These are phyloP conservation scores for Penicillium fimorum DNA, from an alignment of 495 filamentous ascomycete genomes.

Conservation along the genomic window DNA sequence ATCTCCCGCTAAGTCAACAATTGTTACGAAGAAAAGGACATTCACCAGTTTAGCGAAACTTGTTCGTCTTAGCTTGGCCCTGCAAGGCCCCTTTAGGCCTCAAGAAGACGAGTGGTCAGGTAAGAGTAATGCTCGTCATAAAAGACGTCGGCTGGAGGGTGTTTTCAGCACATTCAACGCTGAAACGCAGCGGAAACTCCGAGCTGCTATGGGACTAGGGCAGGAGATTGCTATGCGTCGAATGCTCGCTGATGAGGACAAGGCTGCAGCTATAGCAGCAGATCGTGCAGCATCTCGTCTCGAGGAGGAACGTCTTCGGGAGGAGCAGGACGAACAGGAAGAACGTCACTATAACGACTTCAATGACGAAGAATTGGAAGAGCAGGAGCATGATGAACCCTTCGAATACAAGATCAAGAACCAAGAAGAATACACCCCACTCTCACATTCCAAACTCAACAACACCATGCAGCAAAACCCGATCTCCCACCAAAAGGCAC, in stretches of 20 bases:
- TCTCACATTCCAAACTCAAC: background rate
- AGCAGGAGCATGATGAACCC: background rate
- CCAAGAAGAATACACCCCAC: conserved; percentile 3
- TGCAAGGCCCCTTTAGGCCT: conserved; percentile 45
- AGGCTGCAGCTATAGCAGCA: conserved; percentile 9
- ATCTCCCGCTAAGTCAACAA: conserved; percentile 7
- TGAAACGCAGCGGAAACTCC: conserved; percentile 43
- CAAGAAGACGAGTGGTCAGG: conserved; percentile 16
- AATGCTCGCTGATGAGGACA: conserved; percentile 19
- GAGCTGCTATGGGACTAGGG: conserved; percentile 47
- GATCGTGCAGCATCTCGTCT: conserved; percentile 6
- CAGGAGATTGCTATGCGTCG: conserved; percentile 46
- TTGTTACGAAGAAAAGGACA: conserved; percentile 11
- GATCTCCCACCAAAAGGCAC: conserved; percentile 1
- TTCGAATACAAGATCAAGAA: background rate
- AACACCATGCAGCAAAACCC: background rate
- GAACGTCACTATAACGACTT: background rate
- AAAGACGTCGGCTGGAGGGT: conserved; percentile 35
- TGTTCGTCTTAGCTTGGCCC: conserved; percentile 47
- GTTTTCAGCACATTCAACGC: conserved; percentile 48
- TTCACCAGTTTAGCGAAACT: conserved; percentile 39
- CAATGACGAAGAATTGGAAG: conserved; percentile 9
- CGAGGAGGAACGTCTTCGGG: background rate
- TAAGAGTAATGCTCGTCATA: conserved; percentile 10
- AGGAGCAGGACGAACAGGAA: conserved; percentile 1